Conservation (phyloP, 768 basidiomycete species). For the Hericium coralloides region DNA sequence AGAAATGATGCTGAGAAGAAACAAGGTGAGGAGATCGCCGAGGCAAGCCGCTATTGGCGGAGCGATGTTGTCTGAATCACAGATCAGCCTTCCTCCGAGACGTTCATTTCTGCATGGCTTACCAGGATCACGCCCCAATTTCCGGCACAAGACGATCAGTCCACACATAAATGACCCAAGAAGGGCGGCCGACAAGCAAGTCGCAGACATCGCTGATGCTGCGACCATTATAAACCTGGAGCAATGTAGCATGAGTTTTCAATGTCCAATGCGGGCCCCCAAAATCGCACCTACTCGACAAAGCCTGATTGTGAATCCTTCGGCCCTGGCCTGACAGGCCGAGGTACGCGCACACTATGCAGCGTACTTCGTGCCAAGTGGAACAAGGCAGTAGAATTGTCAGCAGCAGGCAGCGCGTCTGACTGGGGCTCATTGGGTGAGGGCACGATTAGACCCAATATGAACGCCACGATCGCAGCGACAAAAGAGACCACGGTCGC, state of each 20-base stretch:
- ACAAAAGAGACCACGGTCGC: slow-evolving; percentile 84
- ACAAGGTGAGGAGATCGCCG: slow-evolving; percentile 87
- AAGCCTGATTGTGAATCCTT: slow-evolving; percentile 9
- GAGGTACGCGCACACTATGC: slow-evolving; percentile 2
- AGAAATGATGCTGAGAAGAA: slow-evolving; percentile 70
- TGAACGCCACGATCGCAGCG: slow-evolving; percentile 69
- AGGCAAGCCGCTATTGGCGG: slow-evolving; percentile 89
- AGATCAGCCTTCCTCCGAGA: background rate
- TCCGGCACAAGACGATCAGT: slow-evolving; percentile 72
- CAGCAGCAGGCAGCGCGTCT: background rate
- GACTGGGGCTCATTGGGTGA: slow-evolving; percentile 6
- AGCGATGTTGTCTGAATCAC: slow-evolving; percentile 77
- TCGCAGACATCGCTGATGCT: slow-evolving; percentile 70
- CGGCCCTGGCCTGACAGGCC: background rate
- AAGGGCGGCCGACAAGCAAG: slow-evolving; percentile 65
- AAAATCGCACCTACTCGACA: slow-evolving; percentile 4
- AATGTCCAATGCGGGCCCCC: no score
- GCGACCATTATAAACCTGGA: slow-evolving; percentile 69
- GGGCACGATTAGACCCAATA: slow-evolving; percentile 59
- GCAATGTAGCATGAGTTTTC: slow-evolving; percentile 3
- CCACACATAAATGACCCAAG: slow-evolving; percentile 91
- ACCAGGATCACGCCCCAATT: slow-evolving; percentile 80
- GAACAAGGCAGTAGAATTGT: background rate
- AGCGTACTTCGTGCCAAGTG: background rate
- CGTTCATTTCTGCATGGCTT: slow-evolving; percentile 9